A percentile compares a stretch with the other conserved stretches of the same genome.
Conservation (phyloP, 1,139 yeast genomes). For the Sporopachydermia cereana region DNA sequence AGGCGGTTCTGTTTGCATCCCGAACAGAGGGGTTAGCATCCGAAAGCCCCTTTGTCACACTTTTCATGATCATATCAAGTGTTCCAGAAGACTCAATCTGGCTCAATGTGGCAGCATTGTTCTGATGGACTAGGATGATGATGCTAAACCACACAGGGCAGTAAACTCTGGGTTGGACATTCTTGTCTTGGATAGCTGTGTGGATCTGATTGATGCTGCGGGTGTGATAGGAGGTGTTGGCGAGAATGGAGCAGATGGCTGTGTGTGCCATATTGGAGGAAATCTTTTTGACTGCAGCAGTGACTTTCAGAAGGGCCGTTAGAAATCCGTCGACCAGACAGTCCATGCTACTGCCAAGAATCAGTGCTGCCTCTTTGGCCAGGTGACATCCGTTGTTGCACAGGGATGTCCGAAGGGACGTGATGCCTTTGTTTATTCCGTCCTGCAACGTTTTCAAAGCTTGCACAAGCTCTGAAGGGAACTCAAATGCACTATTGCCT, state of each 20-base stretch:
- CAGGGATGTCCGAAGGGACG: constrained; percentile 75
- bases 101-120: constrained; percentile 25
- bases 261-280: constrained; percentile 67
- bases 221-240: constrained; percentile 42
- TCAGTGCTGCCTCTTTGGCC: constrained; percentile 57
- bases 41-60: constrained; percentile 47
- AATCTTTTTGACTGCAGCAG: constrained; percentile 70
- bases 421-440: constrained; percentile 55
- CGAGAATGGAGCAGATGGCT: constrained; percentile 49
- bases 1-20: constrained; percentile 60
- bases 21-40: constrained; percentile 81
- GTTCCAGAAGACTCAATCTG: constrained; percentile 25
- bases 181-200: constrained; percentile 52
- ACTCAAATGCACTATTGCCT: constrained; percentile 38
- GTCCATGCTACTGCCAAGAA: constrained; percentile 42
- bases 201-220: constrained; percentile 43
- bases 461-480: constrained; percentile 32
- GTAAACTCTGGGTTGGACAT: constrained; percentile 55
- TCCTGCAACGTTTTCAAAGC: constrained; percentile 38
- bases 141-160: constrained; percentile 65
- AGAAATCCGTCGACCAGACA: constrained; percentile 49
- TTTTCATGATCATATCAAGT: constrained; percentile 38
- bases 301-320: constrained; percentile 45
- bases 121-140: constrained; percentile 37
- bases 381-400: constrained; percentile 67